Conservation (phyloP, 768 basidiomycete species). For the Agrocybe pediades region DNA sequence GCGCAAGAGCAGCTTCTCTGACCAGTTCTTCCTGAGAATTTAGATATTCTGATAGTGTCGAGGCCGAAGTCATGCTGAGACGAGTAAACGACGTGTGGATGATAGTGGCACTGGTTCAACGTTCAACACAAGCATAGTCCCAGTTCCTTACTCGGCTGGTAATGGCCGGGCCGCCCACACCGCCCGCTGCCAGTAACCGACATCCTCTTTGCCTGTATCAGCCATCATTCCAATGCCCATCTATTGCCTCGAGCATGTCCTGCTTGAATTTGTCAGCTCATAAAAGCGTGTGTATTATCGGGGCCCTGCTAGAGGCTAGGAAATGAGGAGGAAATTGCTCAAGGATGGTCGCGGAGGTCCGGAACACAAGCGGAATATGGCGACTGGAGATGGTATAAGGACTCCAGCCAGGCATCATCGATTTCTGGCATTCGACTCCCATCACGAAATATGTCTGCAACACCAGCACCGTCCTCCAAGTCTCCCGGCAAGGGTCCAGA, state of each 20-base stretch:
- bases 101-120: not conserved
- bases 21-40: conserved; percentile 50
- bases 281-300: not conserved
- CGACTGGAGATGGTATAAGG: not conserved
- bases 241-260: no score
- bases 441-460: conserved; percentile 17
- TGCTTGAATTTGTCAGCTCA: no score
- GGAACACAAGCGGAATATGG: conserved; percentile 17
- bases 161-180: no score
- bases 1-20: conserved; percentile 53
- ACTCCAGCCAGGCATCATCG: not conserved
- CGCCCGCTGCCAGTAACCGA: no score
- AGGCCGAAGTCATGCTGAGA: conserved; percentile 28
- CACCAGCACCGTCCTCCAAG: no score
- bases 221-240: no score
- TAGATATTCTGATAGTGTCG: conserved; percentile 47
- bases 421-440: not conserved
- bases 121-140: not conserved
- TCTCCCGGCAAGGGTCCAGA: conserved; percentile 57
- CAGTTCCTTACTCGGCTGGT: no score
- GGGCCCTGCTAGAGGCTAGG: not conserved
- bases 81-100: not conserved
- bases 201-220: no score
- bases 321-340: not conserved
- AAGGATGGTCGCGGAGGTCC: not conserved